Evolutionary conservation across 495 filamentous ascomycete species (phyloP).

Genomic region (Astrothelium macrocarpum): DNA sequence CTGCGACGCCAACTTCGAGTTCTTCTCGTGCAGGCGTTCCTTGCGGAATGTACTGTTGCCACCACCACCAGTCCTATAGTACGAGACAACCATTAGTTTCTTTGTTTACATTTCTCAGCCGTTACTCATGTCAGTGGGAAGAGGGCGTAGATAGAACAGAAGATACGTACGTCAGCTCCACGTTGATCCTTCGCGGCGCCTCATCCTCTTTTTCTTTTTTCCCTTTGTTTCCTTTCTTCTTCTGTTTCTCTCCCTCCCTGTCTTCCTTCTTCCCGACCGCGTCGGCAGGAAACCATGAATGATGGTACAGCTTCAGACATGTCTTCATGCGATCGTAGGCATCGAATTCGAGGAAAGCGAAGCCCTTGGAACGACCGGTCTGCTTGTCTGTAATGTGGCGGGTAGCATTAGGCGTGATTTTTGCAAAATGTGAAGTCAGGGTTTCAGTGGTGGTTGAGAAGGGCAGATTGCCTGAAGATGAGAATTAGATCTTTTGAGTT

Average conservation of each 20-base stretch:
- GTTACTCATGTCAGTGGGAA: not conserved
- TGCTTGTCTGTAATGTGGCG: slow-evolving; percentile 67
- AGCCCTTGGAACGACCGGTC: slow-evolving; percentile 65
- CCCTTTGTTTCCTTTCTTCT: slow-evolving; percentile 8
- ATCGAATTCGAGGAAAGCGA: slow-evolving; percentile 89
- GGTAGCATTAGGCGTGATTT: slow-evolving; percentile 60
- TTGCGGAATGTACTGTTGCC: slow-evolving; percentile 62
- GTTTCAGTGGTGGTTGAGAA: slow-evolving; percentile 62
- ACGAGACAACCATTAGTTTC: not conserved
- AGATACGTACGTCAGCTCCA: slow-evolving; percentile 57
- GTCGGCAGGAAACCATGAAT: slow-evolving; percentile 52
- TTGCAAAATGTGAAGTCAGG: slow-evolving; percentile 64
- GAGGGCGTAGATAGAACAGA: not conserved
- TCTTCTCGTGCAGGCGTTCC: slow-evolving; percentile 75
- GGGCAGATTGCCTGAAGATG: slow-evolving; percentile 67
- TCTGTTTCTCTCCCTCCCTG: not conserved
- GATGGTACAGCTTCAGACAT: slow-evolving; percentile 80
- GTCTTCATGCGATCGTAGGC: slow-evolving; percentile 88
- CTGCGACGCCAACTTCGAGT: slow-evolving; percentile 57
- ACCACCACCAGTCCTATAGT: slow-evolving; percentile 49
- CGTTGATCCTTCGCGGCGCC: slow-evolving; percentile 60
- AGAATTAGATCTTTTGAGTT: not conserved
- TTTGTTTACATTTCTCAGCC: no score
- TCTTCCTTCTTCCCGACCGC: not conserved
- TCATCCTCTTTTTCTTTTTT: not conserved